Conservation (phyloP, 2,329 filamentous ascomycete genomes). For the Arthroderma uncinatum region DNA sequence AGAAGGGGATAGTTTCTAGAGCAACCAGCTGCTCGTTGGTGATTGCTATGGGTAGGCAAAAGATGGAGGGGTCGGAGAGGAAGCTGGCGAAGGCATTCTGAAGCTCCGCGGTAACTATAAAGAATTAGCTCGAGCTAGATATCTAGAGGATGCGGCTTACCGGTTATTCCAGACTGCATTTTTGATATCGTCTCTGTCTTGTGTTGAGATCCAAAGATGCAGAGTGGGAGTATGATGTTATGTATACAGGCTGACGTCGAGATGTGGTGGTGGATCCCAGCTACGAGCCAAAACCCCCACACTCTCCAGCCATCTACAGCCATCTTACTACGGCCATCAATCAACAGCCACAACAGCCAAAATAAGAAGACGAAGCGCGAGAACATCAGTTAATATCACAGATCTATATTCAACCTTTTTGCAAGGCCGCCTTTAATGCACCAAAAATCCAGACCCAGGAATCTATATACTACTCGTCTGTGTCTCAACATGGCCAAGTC, state of each 20-base stretch:
- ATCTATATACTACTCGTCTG: conserved; percentile 5
- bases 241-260: not conserved
- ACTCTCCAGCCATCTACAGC: not conserved
- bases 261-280: not conserved
- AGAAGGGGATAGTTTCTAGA: conserved; percentile 30
- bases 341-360: not conserved
- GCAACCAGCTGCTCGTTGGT: conserved; percentile 35
- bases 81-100: conserved; percentile 38
- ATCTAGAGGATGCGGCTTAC: conserved; percentile 19
- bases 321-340: not conserved
- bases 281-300: not conserved
- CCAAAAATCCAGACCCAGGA: conserved; percentile 2
- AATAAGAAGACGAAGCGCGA: too few species aligned
- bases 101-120: conserved; percentile 36
- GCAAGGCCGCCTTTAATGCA: conserved; percentile 3
- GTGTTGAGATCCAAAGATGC: not conserved
- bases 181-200: conserved; percentile 14
- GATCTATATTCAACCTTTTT: not conserved
- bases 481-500: not conserved
- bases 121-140: conserved; percentile 5
- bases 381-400: not conserved
- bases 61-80: conserved; percentile 30
- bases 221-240: not conserved
- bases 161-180: conserved; percentile 42
- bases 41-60: conserved; percentile 39